These are phyloP conservation scores for Mycena vitilis DNA, from an alignment of 768 basidiomycete genomes.

Conservation along the genomic window DNA sequence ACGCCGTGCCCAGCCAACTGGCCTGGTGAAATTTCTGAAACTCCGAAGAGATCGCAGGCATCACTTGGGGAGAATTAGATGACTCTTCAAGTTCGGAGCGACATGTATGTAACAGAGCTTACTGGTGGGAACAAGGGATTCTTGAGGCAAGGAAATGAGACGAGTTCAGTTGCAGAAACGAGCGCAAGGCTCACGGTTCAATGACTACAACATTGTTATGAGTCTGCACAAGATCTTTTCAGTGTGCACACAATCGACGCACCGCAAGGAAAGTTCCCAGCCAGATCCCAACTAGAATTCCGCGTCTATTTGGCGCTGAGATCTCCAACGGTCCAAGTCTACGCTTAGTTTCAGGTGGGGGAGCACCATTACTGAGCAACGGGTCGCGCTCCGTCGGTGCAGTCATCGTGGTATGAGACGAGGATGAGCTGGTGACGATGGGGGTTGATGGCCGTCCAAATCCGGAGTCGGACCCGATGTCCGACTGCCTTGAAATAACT, in stretches of 20 bases:
- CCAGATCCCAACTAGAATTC: constrained; percentile 30
- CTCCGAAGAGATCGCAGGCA: constrained; percentile 83
- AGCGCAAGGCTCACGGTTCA: constrained; percentile 30
- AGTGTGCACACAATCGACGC: not conserved
- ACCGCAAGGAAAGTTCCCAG: constrained; percentile 30
- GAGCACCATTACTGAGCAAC: constrained; percentile 9
- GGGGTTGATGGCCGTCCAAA: too few relatives aligned
- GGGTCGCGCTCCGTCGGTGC: constrained; percentile 33
- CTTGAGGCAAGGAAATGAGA: constrained; percentile 2
- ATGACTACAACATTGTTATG: constrained; percentile 16
- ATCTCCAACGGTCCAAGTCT: constrained; percentile 32
- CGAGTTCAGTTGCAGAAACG: not conserved
- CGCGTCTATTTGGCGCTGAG: constrained; percentile 19
- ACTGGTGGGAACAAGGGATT: constrained; percentile 35
- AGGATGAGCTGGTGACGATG: too few relatives aligned
- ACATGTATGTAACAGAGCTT: not conserved
- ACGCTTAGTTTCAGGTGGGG: constrained; percentile 3
- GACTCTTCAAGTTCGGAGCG: not conserved
- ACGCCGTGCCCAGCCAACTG: constrained; percentile 88
- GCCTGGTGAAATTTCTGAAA: constrained; percentile 82
- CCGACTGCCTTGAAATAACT: too few relatives aligned
- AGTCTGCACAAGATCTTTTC: not conserved
- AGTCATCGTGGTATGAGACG: constrained; percentile 8
- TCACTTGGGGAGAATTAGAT: constrained; percentile 55
- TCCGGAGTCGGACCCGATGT: too few relatives aligned